Base-by-base conservation (phyloP, 2,329 filamentous ascomycete genomes). In the Geosmithia morbida region DNA sequence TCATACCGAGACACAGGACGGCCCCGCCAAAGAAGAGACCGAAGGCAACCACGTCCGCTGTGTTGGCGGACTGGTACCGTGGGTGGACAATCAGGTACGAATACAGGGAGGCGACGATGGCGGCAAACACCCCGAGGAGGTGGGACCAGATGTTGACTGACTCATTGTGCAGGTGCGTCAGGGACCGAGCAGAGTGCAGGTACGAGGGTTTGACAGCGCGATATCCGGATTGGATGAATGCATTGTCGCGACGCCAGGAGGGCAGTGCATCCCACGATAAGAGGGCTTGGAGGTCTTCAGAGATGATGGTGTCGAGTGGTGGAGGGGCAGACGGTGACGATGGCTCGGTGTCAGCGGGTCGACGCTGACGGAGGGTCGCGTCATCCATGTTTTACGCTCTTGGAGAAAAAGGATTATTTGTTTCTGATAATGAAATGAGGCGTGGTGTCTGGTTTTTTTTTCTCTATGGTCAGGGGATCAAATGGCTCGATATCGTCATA, bases 21-120 rank as follows among this genome's bases (percentile, higher is more conserved):
- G 83, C 85, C 43, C 87, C 87, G 20, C 69, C 68, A 56, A 94
- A 88, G 70, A 92, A 95, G 65, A 81, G 88, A 1, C 69, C 67
- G 60, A 94, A 87, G 29, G 79, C 85, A 37, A 79, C 52, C n/a
- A 86, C 69, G 60, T 94, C 87, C 2, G 73, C 65, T 8, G 58
- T 50, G 8, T 69, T 71, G 7, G 85, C 83, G 2, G 72, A 68
- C 8, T 69, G 70, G 57, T 89, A 90, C 8, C 85, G 76, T 39
- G 83, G 77, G 13, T 69, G 68, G 39, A 89, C 65, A 45, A 71
- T 63, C 20, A 61, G 59, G 61, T 81, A 77, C 13, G 88, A 63
- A 45, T 74, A 66, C 13, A 66, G 51, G 1, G 69, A 75, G 1
- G 68, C 64, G 7, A 69, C 57, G 2, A 77, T 58, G 48, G 84